Conservation (phyloP, 306 rosid species). For the Lupinus albus region DNA sequence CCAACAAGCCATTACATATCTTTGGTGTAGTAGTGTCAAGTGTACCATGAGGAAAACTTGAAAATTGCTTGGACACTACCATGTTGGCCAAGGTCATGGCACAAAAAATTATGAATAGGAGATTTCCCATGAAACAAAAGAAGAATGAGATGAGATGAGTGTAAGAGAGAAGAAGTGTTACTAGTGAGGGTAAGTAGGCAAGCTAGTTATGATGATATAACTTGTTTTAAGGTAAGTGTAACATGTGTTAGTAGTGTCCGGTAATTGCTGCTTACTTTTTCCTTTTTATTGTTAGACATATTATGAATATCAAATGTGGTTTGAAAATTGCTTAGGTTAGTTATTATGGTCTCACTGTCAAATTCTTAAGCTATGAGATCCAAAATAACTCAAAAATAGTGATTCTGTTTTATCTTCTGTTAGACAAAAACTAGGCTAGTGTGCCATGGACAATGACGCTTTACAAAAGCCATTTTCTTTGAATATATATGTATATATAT, state of each 20-base stretch:
- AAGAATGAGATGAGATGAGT: neutral
- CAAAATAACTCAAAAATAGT: conserved; percentile 25
- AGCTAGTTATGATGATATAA: conserved; percentile 16
- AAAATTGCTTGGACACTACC: conserved; percentile 12
- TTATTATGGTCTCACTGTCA: neutral
- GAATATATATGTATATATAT: too few relatives aligned
- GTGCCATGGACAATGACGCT: neutral
- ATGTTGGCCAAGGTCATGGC: conserved; percentile 14
- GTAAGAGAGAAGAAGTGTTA: neutral
- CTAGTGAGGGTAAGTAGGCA: neutral
- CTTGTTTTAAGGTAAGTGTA: conserved; percentile 21
- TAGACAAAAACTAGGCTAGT: neutral
- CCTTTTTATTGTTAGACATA: neutral
- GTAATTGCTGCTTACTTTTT: neutral
- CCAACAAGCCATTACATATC: conserved; percentile 35
- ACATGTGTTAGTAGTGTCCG: conserved; percentile 33
- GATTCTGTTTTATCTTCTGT: neutral
- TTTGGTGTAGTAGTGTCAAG: neutral
- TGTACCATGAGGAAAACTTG: conserved; percentile 8
- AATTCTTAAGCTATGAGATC: conserved; percentile 21
- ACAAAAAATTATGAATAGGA: conserved; percentile 11
- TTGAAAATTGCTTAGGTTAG: conserved; percentile 10
- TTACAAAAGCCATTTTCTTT: neutral
- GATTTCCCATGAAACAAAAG: conserved; percentile 32
- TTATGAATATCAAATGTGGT: neutral